These are phyloP conservation scores for Termitomyces sp. DNA, from an alignment of 768 basidiomycete genomes.

Conservation along the genomic window DNA sequence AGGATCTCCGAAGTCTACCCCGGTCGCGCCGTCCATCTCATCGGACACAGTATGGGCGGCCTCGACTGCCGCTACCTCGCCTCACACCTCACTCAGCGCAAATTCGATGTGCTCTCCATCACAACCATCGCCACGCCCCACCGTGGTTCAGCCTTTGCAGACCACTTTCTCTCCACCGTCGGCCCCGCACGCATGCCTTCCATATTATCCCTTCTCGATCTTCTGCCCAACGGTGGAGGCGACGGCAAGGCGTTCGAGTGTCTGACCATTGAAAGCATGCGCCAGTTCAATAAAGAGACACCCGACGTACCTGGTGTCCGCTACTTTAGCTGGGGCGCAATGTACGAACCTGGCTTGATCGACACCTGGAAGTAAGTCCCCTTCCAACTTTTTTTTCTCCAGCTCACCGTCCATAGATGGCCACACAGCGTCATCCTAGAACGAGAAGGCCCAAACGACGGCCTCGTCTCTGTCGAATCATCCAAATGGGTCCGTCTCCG, in stretches of 20 bases:
- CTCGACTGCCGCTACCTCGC: conserved; percentile 92
- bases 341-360: conserved; percentile 83
- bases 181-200: conserved; percentile 66
- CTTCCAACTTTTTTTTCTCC: conserved; percentile 12
- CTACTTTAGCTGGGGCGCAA: conserved; percentile 96
- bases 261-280: conserved; percentile 85
- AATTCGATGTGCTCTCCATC: conserved; percentile 80
- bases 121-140: conserved; percentile 97
- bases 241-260: conserved; percentile 93
- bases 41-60: conserved; percentile 88
- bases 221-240: conserved; percentile 90
- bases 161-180: conserved; percentile 81
- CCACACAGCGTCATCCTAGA: conserved; percentile 79
- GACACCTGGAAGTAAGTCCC: conserved; percentile 76
- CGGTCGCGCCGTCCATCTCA: conserved; percentile 83
- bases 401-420: conserved; percentile 36
- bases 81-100: conserved; percentile 67
- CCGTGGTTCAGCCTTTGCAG: conserved; percentile 89
- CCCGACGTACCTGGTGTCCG: conserved; percentile 75
- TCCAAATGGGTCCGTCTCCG: conserved; percentile 68
- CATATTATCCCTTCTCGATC: conserved; percentile 70
- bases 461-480: conserved; percentile 85
- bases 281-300: conserved; percentile 81
- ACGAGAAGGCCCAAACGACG: conserved; percentile 93
- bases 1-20: conserved; percentile 79